These are phyloP conservation scores for Neophaeococcomyces mojaviensis DNA, from an alignment of 2,329 filamentous ascomycete genomes.

Conservation along the genomic window DNA sequence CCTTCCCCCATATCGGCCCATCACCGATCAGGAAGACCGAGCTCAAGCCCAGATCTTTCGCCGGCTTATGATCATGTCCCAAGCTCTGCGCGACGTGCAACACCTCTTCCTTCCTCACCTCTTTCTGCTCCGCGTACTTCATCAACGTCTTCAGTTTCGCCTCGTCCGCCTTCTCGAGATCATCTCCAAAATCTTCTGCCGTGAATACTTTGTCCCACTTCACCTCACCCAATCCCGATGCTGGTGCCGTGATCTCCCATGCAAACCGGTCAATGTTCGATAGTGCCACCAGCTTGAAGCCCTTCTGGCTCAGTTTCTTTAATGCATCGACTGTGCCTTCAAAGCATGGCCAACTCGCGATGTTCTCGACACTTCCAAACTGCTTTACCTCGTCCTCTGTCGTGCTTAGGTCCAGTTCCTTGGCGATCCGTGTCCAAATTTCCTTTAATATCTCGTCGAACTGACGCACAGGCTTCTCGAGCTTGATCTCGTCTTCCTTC, in stretches of 20 bases:
- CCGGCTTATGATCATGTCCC: constrained; percentile 60
- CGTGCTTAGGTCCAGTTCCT: constrained; percentile 23
- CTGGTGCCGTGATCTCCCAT: constrained; percentile 34
- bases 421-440: constrained; percentile 31
- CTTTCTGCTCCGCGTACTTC: constrained; percentile 45
- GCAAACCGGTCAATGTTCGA: constrained; percentile 51
- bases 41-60: constrained; percentile 51
- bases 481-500: constrained; percentile 45
- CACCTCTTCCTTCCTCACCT: constrained; percentile 49
- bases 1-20: constrained; percentile 21
- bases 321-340: constrained; percentile 50
- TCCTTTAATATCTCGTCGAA: constrained; percentile 55
- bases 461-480: constrained; percentile 37
- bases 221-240: constrained; percentile 55
- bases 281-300: constrained; percentile 50
- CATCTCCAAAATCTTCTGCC: constrained; percentile 64
- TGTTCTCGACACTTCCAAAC: constrained; percentile 39
- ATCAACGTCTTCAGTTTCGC: constrained; percentile 38
- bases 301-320: constrained; percentile 33
- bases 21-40: constrained; percentile 47
- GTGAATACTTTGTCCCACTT: constrained; percentile 43
- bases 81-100: constrained; percentile 64
- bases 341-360: constrained; percentile 50
- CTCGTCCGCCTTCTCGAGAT: constrained; percentile 19
- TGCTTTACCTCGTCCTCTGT: constrained; percentile 30